phyloP scores from a whole-genome alignment of 2,329 filamentous ascomycete genomes.

The Microsporum ferrugineum region DNA sequence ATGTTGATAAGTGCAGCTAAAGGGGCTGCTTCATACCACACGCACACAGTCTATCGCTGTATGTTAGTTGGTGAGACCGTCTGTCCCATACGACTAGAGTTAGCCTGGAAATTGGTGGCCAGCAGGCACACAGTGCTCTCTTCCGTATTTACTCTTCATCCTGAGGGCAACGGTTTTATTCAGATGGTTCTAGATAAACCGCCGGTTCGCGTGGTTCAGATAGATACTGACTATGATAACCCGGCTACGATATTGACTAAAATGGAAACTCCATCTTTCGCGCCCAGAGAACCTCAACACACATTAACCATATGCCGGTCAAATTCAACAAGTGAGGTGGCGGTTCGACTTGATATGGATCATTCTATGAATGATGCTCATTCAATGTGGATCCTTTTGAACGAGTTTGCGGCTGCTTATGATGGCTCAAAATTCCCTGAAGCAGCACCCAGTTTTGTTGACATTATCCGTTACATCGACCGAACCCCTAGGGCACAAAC shows the following conservation, averaged over 20 bases:
- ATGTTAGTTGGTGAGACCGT: background rate
- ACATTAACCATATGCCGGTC: slow-evolving; percentile 23
- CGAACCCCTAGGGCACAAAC: background rate
- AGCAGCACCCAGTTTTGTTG: background rate
- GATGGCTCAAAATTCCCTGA: background rate
- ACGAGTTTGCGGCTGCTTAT: background rate
- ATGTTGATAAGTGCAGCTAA: slow-evolving; percentile 3
- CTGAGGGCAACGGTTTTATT: background rate
- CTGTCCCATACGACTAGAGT: background rate
- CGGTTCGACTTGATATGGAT: background rate
- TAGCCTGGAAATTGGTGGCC: slow-evolving; percentile 8
- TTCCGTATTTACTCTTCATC: slow-evolving; percentile 19
- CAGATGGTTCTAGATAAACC: background rate
- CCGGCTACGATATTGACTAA: too few relatives aligned
- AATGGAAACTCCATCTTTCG: background rate
- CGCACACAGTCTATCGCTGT: background rate
- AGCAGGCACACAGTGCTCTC: slow-evolving; percentile 23
- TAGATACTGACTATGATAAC: background rate
- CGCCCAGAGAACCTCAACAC: slow-evolving; percentile 12
- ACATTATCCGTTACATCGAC: background rate
- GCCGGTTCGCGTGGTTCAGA: background rate
- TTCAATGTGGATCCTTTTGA: background rate
- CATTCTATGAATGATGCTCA: background rate
- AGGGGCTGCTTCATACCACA: background rate
- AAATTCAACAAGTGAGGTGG: background rate